Base-by-base conservation (phyloP, 1,139 yeast species). In the Blastobotrys ciferrii region DNA sequence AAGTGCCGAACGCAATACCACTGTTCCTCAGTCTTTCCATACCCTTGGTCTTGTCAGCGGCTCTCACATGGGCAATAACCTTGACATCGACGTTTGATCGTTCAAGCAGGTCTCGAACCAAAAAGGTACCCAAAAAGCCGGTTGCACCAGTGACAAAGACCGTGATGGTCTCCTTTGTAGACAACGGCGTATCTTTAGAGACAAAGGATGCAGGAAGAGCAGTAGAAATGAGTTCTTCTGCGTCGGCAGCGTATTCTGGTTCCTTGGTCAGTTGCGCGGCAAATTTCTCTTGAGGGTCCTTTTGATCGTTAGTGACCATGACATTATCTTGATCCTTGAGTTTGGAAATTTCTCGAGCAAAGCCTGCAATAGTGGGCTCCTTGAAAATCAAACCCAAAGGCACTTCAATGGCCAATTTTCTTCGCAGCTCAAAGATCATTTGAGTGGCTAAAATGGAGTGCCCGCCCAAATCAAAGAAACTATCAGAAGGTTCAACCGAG, bases 391-490 rank as follows among this genome's bases (percentile, higher is more conserved):
- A 81, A 1, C 96, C 96, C 56, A 92, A 74, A 31, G 98, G 98
- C 47, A 92, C 74, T 53, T 88, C 96, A 38, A 89, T 78, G 43
- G 80, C 77, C 52, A 91, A 73, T 58, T 77, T 78, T 72, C 86
- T 85, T 66, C 97, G 80, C 57, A 92, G 78, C 59, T 87, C 92
- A 62, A 92, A 92, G 56, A 92, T 92, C 97, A 94, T 89, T 66
- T 95, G 80, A 0, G 99, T 94, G 9, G 98, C 98, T 57, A 92
- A 74, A 59, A 94, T 91, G 0, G 98, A 91, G 68, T 94, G 98
- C 3, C 99, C 99, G 51, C 99, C 99, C 51, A 94, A 73, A 63
- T 94, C 99, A 62, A 94, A 94, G 78, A 94, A 94, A 2, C 95
- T 87, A 65, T 94, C 98, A 2, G 78, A 76, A 40, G 84, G 84